A percentile compares a stretch with the other conserved stretches of the same genome.
phyloP scores from a whole-genome alignment of 1,284 basidiomycete species.

The Ceratobasidium sp. region DNA sequence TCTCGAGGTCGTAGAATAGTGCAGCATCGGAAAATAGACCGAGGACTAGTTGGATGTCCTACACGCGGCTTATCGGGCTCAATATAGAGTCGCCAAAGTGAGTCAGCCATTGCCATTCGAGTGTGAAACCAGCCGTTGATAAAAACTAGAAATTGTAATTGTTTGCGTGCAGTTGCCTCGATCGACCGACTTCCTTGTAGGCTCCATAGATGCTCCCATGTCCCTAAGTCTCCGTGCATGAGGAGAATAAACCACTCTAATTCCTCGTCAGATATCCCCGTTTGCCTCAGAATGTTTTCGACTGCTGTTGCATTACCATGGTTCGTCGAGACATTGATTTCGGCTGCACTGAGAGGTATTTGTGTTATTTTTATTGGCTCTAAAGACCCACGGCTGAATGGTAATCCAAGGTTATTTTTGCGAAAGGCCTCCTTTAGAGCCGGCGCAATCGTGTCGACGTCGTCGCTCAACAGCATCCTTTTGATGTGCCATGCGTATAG shows the following conservation, averaged over 20 bases:
- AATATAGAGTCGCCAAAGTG: constrained; percentile 49
- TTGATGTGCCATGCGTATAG: neutral
- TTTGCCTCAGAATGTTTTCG: constrained; percentile 46
- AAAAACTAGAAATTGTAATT: constrained; percentile 48
- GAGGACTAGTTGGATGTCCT: constrained; percentile 35
- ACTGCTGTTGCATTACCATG: constrained; percentile 47
- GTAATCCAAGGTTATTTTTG: constrained; percentile 47
- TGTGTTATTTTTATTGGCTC: constrained; percentile 47
- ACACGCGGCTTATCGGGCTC: neutral
- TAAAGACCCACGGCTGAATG: constrained; percentile 44
- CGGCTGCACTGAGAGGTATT: constrained; percentile 46
- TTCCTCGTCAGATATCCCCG: constrained; percentile 20
- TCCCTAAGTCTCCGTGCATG: constrained; percentile 48
- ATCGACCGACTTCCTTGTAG: constrained; percentile 43
- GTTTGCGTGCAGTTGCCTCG: constrained; percentile 43
- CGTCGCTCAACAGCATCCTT: neutral
- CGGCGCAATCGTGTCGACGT: constrained; percentile 45
- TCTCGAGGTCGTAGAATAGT: constrained; percentile 48
- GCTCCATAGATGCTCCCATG: constrained; percentile 44
- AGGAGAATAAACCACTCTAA: constrained; percentile 24
- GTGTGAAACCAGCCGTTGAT: constrained; percentile 53
- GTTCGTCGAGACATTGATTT: constrained; percentile 47
- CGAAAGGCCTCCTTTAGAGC: constrained; percentile 46
- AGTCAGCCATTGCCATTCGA: constrained; percentile 53
- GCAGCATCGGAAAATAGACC: constrained; percentile 36